These are phyloP conservation scores for Eucalyptus polyanthemos DNA, from an alignment of 345 rosid species.

Conservation along the genomic window DNA sequence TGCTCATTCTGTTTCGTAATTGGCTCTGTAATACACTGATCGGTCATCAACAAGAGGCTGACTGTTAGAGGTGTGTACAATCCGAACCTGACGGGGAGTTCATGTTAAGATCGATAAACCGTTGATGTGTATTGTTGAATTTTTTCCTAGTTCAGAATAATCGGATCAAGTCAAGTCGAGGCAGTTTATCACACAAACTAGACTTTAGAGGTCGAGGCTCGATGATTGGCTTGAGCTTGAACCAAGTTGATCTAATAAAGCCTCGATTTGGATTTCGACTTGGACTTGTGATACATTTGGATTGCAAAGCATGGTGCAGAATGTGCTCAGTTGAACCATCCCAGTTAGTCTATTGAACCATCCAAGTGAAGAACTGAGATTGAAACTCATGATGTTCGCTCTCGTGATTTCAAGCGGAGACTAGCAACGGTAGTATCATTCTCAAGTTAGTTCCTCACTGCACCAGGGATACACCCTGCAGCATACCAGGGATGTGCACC, in stretches of 20 bases:
- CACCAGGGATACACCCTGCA: not conserved
- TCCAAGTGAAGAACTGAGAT: not conserved
- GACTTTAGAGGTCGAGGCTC: not conserved
- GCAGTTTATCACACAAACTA: not conserved
- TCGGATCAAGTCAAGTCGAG: not conserved
- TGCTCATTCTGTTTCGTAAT: not conserved
- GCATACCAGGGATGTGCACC: not conserved
- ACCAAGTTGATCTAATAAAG: not conserved
- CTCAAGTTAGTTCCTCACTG: not conserved
- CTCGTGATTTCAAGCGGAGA: not conserved
- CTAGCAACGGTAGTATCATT: not conserved
- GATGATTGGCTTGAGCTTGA: not conserved
- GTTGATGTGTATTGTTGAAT: not conserved
- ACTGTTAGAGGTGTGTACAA: not conserved
- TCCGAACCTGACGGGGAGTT: not conserved
- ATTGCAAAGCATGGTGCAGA: not conserved
- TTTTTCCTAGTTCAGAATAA: not conserved
- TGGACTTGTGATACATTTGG: not conserved
- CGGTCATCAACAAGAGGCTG: not conserved
- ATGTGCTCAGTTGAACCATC: not conserved
- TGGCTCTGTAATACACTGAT: not conserved
- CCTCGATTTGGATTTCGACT: not conserved
- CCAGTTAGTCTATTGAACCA: not conserved
- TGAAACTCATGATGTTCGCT: not conserved
- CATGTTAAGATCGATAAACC: not conserved